phyloP scores from a whole-genome alignment of 148 eudicot genomes.

The Camellia lanceoleosa region DNA sequence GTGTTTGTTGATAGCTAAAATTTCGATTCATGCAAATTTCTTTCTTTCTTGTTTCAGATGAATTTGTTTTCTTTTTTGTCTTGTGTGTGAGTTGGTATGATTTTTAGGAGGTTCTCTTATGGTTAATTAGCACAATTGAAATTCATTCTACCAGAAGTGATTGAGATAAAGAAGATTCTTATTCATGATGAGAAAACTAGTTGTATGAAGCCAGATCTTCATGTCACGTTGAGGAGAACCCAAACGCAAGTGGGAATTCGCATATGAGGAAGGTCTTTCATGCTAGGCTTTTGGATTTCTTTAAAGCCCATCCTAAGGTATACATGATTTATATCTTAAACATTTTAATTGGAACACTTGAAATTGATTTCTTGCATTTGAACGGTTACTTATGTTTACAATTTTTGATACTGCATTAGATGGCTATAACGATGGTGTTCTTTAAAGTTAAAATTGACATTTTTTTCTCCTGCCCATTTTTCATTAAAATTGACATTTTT shows the following conservation, averaged over 20 bases:
- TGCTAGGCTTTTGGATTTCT: constrained; percentile 42
- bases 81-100: neutral
- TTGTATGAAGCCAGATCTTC: constrained; percentile 77
- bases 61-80: neutral
- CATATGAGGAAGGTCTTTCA: constrained; percentile 50
- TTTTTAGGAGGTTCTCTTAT: constrained; percentile 63
- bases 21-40: neutral
- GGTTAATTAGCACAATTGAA: constrained; percentile 75
- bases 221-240: constrained; percentile 34
- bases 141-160: constrained; percentile 61
- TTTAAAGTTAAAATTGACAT: too few relatives aligned
- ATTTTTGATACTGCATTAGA: too few relatives aligned
- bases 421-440: too few relatives aligned
- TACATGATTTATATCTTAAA: neutral
- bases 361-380: neutral
- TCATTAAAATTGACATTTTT: too few relatives aligned
- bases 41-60: neutral
- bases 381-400: too few relatives aligned
- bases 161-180: constrained; percentile 54
- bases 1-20: too few relatives aligned
- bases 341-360: neutral
- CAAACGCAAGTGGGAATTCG: constrained; percentile 32
- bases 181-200: constrained; percentile 52
- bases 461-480: too few relatives aligned
- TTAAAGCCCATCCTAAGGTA: constrained; percentile 61